Evolutionary conservation across 805 yeast genomes (phyloP).

Genomic region (Pichia membranifaciens): DNA sequence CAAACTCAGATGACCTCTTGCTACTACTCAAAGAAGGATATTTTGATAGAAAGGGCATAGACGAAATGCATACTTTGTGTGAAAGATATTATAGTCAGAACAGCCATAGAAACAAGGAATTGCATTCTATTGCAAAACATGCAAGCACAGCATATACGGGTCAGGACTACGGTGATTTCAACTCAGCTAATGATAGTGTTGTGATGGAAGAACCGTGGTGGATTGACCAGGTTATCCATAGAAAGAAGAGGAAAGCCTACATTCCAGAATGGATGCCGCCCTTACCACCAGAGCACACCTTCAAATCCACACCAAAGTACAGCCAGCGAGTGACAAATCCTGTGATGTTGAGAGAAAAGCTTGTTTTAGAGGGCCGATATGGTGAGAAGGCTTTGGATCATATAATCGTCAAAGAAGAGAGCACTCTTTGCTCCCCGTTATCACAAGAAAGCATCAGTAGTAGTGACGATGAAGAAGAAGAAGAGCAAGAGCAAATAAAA

Average conservation of each 20-base stretch:
- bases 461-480: slow-evolving; percentile 13
- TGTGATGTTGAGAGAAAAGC: slow-evolving; percentile 57
- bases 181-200: slow-evolving; percentile 7
- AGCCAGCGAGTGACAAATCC: slow-evolving; percentile 62
- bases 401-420: slow-evolving; percentile 29
- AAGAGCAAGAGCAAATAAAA: slow-evolving; percentile 1
- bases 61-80: slow-evolving; percentile 22
- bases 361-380: slow-evolving; percentile 74
- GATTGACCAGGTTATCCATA: slow-evolving; percentile 13
- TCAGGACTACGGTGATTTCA: neutral
- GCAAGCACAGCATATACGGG: slow-evolving; percentile 1
- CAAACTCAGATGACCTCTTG: slow-evolving; percentile 46
- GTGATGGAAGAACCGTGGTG: slow-evolving; percentile 8
- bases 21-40: slow-evolving; percentile 40
- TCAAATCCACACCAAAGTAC: slow-evolving; percentile 67
- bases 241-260: slow-evolving; percentile 31
- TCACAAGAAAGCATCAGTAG: slow-evolving; percentile 2
- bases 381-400: slow-evolving; percentile 75
- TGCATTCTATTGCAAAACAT: slow-evolving; percentile 11
- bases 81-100: slow-evolving; percentile 18
- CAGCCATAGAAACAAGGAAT: neutral
- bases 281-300: slow-evolving; percentile 92
- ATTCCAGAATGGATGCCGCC: slow-evolving; percentile 79
- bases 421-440: slow-evolving; percentile 1
- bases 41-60: slow-evolving; percentile 36